A percentile compares a stretch with the other conserved stretches of the same genome.
phyloP scores from a whole-genome alignment of 345 rosid genomes.

The Angophora floribunda region DNA sequence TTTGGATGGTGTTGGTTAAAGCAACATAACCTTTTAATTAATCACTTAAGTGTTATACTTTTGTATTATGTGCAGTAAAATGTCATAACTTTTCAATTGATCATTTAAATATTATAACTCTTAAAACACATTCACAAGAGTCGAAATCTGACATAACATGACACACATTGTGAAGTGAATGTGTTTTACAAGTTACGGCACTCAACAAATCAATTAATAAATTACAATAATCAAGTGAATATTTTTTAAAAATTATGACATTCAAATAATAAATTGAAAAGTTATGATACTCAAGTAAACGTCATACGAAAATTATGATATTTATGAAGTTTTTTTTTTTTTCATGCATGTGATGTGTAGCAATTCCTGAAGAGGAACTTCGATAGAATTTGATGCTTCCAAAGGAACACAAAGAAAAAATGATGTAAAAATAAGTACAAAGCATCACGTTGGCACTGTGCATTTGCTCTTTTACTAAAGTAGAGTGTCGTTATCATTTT shows the following conservation, averaged over 20 bases:
- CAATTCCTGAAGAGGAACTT: neutral
- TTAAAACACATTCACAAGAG: neutral
- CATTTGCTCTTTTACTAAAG: neutral
- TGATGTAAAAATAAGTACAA: neutral
- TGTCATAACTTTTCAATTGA: neutral
- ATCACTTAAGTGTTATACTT: neutral
- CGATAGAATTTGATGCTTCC: neutral
- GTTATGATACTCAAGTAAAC: accelerated
- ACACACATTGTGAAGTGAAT: neutral
- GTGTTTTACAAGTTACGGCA: neutral
- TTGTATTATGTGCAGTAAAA: neutral
- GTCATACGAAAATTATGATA: neutral
- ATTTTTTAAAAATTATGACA: no score
- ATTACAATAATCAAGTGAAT: no score
- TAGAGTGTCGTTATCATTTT: neutral
- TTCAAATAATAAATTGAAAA: no score
- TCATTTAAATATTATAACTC: neutral
- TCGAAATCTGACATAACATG: neutral
- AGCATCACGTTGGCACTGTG: neutral
- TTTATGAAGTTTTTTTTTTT: neutral
- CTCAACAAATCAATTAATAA: no score
- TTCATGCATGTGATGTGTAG: neutral
- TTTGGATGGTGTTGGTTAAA: accelerated
- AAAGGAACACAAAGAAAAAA: neutral
- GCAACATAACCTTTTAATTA: accelerated